Evolutionary conservation across 441 rosid species (phyloP).

Genomic region (Brassica balearica): DNA sequence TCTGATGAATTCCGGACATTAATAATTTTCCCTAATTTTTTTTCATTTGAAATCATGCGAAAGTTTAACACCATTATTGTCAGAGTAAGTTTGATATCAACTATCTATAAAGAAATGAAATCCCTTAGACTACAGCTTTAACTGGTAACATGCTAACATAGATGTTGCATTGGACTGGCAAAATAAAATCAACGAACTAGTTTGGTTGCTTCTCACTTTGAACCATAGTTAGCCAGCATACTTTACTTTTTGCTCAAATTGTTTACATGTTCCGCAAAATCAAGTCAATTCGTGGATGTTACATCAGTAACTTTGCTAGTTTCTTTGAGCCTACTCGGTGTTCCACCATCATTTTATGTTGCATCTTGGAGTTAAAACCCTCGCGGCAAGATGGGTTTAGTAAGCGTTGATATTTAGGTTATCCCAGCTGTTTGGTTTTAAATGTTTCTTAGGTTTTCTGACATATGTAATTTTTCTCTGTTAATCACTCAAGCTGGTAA

Average conservation of each 20-base stretch:
- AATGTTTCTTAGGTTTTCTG: background rate
- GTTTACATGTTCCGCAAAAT: background rate
- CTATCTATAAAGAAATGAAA: background rate
- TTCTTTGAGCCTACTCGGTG: too few relatives aligned
- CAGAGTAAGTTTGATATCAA: background rate
- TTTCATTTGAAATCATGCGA: background rate
- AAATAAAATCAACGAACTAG: background rate
- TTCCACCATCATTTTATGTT: background rate
- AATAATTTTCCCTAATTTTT: too few relatives aligned
- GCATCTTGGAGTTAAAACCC: background rate
- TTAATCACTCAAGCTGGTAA: too few relatives aligned
- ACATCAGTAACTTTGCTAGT: background rate
- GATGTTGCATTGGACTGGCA: conserved; percentile 11
- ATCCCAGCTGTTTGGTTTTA: too few relatives aligned
- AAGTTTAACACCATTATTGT: background rate
- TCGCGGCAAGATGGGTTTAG: background rate
- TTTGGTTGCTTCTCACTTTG: background rate
- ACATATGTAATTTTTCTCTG: background rate
- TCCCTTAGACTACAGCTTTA: background rate
- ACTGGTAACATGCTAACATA: background rate
- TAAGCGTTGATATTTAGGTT: too few relatives aligned
- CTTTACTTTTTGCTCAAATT: background rate
- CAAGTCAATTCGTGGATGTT: background rate
- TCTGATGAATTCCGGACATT: background rate
- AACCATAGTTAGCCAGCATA: background rate